A percentile compares a stretch with the other conserved stretches of the same genome.
Evolutionary conservation across 495 filamentous ascomycete species (phyloP).

Genomic region (Chlorociboria aeruginascens): DNA sequence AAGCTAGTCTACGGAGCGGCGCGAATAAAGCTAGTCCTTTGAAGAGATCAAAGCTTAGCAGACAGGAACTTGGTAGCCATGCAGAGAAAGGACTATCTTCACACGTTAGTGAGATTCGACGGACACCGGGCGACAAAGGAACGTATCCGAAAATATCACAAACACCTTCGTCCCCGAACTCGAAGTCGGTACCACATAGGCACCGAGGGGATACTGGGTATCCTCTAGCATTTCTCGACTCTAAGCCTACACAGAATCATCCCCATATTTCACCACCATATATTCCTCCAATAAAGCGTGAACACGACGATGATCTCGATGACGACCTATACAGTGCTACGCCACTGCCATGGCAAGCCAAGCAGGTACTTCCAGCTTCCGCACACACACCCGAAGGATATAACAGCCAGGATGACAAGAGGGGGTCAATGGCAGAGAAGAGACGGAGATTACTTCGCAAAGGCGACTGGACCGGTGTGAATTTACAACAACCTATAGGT

Average conservation of each 20-base stretch:
- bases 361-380: slow-evolving; percentile 2
- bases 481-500: slow-evolving; percentile 10
- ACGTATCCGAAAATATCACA: too few species aligned
- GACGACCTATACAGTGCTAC: slow-evolving; percentile 15
- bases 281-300: not conserved
- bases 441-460: slow-evolving; percentile 13
- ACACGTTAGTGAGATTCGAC: too few species aligned
- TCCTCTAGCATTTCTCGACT: too few species aligned
- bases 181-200: too few species aligned
- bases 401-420: not conserved
- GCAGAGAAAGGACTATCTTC: too few species aligned
- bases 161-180: too few species aligned
- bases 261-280: too few species aligned
- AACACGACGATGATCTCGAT: not conserved
- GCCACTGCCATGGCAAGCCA: slow-evolving; percentile 2
- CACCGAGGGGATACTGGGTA: too few species aligned
- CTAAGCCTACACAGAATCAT: too few species aligned
- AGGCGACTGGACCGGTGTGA: slow-evolving; percentile 18
- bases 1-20: slow-evolving; percentile 7
- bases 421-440: slow-evolving; percentile 5
- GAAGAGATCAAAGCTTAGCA: slow-evolving; percentile 8
- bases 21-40: slow-evolving; percentile 8
- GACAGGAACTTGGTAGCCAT: too few species aligned
- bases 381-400: not conserved
- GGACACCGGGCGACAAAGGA: too few species aligned